A percentile compares a stretch with the other conserved stretches of the same genome.
These are phyloP conservation scores for Venustampulla echinocandica DNA, from an alignment of 495 filamentous ascomycete genomes.

Conservation along the genomic window DNA sequence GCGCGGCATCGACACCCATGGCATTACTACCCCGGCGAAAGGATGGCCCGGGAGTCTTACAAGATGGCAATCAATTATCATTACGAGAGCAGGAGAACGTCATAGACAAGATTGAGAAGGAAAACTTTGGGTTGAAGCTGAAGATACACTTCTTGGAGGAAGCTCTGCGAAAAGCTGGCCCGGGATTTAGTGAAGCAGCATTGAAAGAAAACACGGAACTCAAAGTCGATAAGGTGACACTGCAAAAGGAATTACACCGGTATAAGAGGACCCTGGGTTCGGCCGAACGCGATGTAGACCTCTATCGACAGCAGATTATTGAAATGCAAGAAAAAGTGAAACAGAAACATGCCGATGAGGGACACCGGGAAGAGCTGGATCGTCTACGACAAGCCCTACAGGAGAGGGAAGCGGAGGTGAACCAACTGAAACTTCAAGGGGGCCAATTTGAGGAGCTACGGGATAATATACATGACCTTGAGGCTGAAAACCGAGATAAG, in stretches of 20 bases:
- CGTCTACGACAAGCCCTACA: conserved; percentile 41
- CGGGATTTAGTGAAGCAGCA: conserved; percentile 75
- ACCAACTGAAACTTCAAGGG: conserved; percentile 38
- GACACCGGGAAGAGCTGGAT: conserved; percentile 50
- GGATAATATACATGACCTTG: conserved; percentile 59
- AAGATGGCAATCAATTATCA: conserved; percentile 79
- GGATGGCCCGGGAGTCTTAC: conserved; percentile 51
- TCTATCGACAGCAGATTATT: conserved; percentile 64
- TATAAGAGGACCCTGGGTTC: conserved; percentile 70
- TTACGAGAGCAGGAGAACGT: conserved; percentile 91
- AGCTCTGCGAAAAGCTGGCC: conserved; percentile 72
- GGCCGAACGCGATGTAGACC: conserved; percentile 73
- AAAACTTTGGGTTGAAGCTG: conserved; percentile 71
- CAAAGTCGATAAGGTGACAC: conserved; percentile 79
- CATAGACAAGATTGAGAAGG: conserved; percentile 92
- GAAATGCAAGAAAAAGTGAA: conserved; percentile 74
- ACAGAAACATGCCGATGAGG: conserved; percentile 58
- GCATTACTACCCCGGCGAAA: conserved; percentile 52
- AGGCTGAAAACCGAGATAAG: conserved; percentile 56
- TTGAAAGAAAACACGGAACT: conserved; percentile 92
- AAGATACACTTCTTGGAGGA: conserved; percentile 78
- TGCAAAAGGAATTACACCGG: conserved; percentile 74
- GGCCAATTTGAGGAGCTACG: conserved; percentile 54
- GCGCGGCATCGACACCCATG: conserved; percentile 70
- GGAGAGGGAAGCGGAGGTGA: conserved; percentile 39